A percentile compares a stretch with the other conserved stretches of the same genome.
Conservation (phyloP, 176 grass and related monocot genomes). For the Hsuehochloa calcarea region DNA sequence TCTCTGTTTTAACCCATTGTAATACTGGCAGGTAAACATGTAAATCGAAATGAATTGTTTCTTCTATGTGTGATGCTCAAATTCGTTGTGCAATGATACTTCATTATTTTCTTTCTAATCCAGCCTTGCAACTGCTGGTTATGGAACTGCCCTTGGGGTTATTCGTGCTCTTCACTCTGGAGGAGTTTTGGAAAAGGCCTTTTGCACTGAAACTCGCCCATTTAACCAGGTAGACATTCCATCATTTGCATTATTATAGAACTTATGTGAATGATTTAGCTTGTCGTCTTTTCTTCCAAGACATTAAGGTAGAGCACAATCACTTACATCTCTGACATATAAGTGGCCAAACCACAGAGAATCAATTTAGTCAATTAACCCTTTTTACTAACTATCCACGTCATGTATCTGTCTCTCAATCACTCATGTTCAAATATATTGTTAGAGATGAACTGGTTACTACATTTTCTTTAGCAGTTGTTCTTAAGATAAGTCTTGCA, state of each 20-base stretch:
- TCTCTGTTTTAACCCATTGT: slow-evolving; percentile 84
- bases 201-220: slow-evolving; percentile 94
- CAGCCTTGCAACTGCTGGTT: slow-evolving; percentile 96
- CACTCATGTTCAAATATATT: background rate
- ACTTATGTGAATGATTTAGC: background rate
- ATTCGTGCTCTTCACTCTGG: slow-evolving; percentile 74
- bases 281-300: background rate
- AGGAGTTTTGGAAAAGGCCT: slow-evolving; percentile 72
- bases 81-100: slow-evolving; percentile 8
- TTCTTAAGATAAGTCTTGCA: background rate
- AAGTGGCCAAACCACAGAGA: background rate
- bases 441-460: background rate
- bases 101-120: slow-evolving; percentile 2
- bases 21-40: slow-evolving; percentile 85
- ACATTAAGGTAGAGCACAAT: background rate
- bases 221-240: slow-evolving; percentile 76
- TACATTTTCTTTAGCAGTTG: background rate
- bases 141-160: slow-evolving; percentile 89
- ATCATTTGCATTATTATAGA: background rate
- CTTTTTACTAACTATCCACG: background rate
- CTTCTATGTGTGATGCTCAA: background rate
- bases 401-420: background rate
- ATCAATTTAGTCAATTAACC: background rate
- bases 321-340: background rate
- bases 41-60: background rate